Evolutionary conservation across 352 stramenopile species (phyloP).

Genomic region (Peronospora tabacina): DNA sequence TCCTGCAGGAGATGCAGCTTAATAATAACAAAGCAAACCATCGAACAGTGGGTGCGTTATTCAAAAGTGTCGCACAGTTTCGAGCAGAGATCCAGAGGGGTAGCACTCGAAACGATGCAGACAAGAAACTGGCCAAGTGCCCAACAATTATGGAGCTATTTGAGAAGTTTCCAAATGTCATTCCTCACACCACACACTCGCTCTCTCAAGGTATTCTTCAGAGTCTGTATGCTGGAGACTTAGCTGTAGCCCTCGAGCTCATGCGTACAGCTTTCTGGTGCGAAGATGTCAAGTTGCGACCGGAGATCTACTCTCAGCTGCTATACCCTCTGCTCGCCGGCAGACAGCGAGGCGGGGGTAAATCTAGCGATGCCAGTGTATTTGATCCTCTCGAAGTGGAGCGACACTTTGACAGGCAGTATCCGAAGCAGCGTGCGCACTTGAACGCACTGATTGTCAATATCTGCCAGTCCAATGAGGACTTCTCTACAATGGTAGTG

Average conservation of each 20-base stretch:
- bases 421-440: conserved; percentile 29
- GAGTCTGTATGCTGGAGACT: conserved; percentile 40
- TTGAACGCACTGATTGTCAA: conserved; percentile 61
- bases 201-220: conserved; percentile 42
- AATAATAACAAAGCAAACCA: conserved; percentile 46
- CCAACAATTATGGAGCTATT: conserved; percentile 53
- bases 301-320: conserved; percentile 59
- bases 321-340: conserved; percentile 51
- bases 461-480: conserved; percentile 55
- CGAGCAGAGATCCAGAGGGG: conserved; percentile 15
- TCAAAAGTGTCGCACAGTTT: conserved; percentile 49
- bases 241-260: conserved; percentile 36
- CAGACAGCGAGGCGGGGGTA: conserved; percentile 18
- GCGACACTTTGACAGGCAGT: conserved; percentile 48
- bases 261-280: conserved; percentile 38
- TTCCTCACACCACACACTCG: conserved; percentile 45
- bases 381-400: conserved; percentile 47
- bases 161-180: conserved; percentile 44
- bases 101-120: conserved; percentile 6
- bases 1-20: conserved; percentile 70
- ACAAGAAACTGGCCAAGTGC: conserved; percentile 32
- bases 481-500: conserved; percentile 49
- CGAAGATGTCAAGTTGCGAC: conserved; percentile 35
- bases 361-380: conserved; percentile 29
- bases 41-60: conserved; percentile 36